A percentile compares a stretch with the other conserved stretches of the same genome.
Evolutionary conservation across 2,329 filamentous ascomycete genomes (phyloP).

Genomic region (Neofusicoccum kwambonambiense): DNA sequence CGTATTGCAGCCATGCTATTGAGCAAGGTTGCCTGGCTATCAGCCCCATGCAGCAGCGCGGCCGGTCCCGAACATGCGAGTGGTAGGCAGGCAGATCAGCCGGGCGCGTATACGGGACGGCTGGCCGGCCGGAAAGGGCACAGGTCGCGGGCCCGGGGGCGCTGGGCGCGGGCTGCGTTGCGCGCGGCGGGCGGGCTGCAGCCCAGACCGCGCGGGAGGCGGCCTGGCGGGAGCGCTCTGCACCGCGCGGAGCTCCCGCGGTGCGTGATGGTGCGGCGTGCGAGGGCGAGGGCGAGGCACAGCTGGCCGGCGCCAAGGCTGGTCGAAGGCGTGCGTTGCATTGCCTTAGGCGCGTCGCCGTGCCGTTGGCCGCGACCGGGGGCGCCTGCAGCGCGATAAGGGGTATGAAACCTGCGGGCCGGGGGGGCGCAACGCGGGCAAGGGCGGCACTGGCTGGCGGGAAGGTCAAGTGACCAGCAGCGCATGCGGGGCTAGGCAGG

Average conservation of each 20-base stretch:
- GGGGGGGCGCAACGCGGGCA: slow-evolving; percentile 5
- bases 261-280: background rate
- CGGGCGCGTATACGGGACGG: slow-evolving; percentile 17
- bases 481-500: slow-evolving; percentile 51
- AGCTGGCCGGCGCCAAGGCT: background rate
- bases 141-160: background rate
- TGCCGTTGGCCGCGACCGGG: slow-evolving; percentile 8
- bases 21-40: slow-evolving; percentile 3
- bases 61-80: slow-evolving; percentile 19
- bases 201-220: slow-evolving; percentile 3
- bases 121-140: slow-evolving; percentile 10
- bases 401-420: slow-evolving; percentile 14
- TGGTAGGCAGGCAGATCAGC: slow-evolving; percentile 18
- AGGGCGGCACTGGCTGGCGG: slow-evolving; percentile 30
- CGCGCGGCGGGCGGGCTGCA: background rate
- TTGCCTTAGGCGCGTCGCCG: slow-evolving; percentile 5
- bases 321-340: slow-evolving; percentile 3
- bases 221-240: background rate
- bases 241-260: too few relatives aligned
- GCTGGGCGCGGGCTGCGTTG: background rate
- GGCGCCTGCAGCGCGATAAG: slow-evolving; percentile 15
- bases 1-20: slow-evolving; percentile 11
- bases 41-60: slow-evolving; percentile 13
- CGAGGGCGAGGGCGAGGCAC: background rate
- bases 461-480: slow-evolving; percentile 61